Conservation (phyloP, 208 protist species). For the Tritrichomonas musculus region DNA sequence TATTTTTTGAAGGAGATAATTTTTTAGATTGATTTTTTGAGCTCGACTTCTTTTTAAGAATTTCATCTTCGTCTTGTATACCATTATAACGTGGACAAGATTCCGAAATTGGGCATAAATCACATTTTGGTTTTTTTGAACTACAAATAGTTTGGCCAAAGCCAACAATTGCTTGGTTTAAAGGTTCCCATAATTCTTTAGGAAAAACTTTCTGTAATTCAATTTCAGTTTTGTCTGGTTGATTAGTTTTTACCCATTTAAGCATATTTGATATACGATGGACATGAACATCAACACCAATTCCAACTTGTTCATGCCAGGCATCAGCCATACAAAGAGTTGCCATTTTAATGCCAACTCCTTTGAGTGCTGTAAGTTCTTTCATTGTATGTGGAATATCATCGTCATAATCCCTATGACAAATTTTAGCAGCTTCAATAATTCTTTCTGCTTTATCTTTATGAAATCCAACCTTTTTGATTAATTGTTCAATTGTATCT, state of each 20-base stretch:
- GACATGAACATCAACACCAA: conserved; percentile 34
- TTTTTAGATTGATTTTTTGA: too few relatives aligned
- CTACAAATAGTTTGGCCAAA: conserved; percentile 33
- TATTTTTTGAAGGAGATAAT: too few relatives aligned
- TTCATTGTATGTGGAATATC: conserved; percentile 18
- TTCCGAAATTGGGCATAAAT: not conserved
- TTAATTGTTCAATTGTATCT: not conserved
- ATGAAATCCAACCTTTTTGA: not conserved
- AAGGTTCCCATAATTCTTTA: not conserved
- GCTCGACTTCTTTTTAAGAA: too few relatives aligned
- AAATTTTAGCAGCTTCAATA: not conserved
- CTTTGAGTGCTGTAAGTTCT: not conserved
- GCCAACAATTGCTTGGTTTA: conserved; percentile 11
- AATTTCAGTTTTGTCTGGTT: not conserved
- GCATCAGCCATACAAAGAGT: not conserved
- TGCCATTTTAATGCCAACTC: conserved; percentile 10
- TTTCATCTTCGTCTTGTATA: not conserved
- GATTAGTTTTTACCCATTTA: not conserved
- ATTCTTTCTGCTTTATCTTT: not conserved
- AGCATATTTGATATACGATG: conserved; percentile 15
- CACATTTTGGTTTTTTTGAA: not conserved
- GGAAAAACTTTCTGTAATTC: not conserved
- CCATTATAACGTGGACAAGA: not conserved
- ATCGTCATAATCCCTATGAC: not conserved
- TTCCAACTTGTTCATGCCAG: not conserved